These are phyloP conservation scores for Cantharellus anzutake DNA, from an alignment of 768 basidiomycete genomes.

Conservation along the genomic window DNA sequence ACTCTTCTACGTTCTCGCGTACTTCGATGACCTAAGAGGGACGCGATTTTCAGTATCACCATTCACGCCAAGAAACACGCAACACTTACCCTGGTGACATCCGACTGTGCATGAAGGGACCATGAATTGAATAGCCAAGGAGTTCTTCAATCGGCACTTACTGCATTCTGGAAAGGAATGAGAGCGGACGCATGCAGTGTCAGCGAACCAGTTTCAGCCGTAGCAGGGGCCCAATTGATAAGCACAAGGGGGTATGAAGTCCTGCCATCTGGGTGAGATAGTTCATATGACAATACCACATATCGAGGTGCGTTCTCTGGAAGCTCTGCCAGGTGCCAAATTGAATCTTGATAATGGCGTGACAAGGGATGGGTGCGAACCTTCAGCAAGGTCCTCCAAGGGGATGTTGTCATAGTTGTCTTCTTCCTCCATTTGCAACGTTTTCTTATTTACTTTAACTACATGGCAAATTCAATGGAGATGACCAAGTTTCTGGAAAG, in stretches of 20 bases:
- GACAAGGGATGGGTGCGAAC: conserved; percentile 19
- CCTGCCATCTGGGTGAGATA: conserved; percentile 62
- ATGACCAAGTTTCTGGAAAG: neutral
- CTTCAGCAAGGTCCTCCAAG: conserved; percentile 76
- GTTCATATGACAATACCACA: conserved; percentile 66
- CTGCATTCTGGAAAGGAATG: conserved; percentile 60
- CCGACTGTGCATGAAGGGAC: too few species aligned
- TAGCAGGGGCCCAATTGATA: conserved; percentile 72
- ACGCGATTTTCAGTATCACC: too few species aligned
- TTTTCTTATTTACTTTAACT: conserved; percentile 78
- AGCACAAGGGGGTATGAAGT: conserved; percentile 71
- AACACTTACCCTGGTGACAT: too few species aligned
- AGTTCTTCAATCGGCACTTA: conserved; percentile 19
- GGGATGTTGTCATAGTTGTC: conserved; percentile 59
- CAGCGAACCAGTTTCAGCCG: conserved; percentile 52
- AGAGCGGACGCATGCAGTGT: conserved; percentile 75
- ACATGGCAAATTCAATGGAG: neutral
- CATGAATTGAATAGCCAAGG: too few species aligned
- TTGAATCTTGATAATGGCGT: conserved; percentile 2
- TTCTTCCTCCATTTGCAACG: conserved; percentile 65
- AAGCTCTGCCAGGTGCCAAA: conserved; percentile 33
- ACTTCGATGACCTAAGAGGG: neutral
- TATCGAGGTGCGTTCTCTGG: conserved; percentile 79
- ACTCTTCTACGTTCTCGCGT: neutral
- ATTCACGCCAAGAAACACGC: too few species aligned